Base-by-base conservation (phyloP, 352 stramenopile species). In the Aphanomyces astaci region DNA sequence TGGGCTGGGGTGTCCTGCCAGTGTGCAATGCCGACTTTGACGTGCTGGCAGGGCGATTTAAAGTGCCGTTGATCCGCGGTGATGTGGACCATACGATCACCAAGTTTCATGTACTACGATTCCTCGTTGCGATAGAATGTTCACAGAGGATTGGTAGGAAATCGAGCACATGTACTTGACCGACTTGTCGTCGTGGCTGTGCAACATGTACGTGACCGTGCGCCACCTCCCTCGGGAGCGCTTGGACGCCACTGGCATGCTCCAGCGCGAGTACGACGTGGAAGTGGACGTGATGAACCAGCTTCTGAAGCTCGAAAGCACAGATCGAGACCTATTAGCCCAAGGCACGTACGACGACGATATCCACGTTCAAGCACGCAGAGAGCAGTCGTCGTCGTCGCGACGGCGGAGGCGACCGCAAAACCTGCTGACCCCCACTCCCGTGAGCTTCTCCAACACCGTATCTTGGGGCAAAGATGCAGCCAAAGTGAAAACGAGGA, bases 121-220 rank as follows among this genome's bases (percentile, higher is more conserved):
- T 22, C 17, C 17, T 72, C 54, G 36, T 43, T 28, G 22, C 4
- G 31, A 30, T 45, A 27, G 31, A 53, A 17, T 24, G 43, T 31
- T 1, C 2, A 48, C 36, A 9, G 19, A 74, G 28, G 52, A 74
- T 63, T n/a, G 55, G 55, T 75, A 73, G 63, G 75, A 84, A 48
- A 86, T 96, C 25, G 87, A 94, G 69, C 70, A 72, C 30, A 78
- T 81, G 73, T 87, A 87, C 66, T 71, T 77, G 48, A 54, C 71
- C 2, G 84, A 96, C 70, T 73, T 97, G 32, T 84, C 81, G 0
- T 74, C 76, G 2, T 97, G 90, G 90, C 77, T 97, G 24, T 91
- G 86, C 46, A 97, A 97, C 56, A 64, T 97, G 19, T 97, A 97
- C 71, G 54, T 97, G 24, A 83, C 94, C 49, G 77, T 95, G 3